Evolutionary conservation across 768 basidiomycete species (phyloP).

Genomic region (Lactarius vividus): DNA sequence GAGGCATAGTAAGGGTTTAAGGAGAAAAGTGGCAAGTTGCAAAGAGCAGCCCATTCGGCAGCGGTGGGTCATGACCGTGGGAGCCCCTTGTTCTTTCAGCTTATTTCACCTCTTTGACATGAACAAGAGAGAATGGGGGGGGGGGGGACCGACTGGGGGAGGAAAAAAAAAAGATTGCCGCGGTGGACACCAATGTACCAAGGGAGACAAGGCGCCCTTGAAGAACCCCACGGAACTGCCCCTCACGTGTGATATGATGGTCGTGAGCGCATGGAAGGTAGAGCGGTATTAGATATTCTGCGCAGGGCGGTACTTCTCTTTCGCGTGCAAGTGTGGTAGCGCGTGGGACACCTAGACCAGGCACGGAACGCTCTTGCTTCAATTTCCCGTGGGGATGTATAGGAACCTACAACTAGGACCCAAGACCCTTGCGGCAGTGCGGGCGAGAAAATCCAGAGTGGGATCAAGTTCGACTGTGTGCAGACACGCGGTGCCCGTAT

Average conservation of each 20-base stretch:
- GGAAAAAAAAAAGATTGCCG: too few species aligned
- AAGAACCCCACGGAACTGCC: conserved; percentile 62
- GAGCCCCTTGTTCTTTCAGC: not conserved
- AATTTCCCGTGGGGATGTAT: conserved; percentile 15
- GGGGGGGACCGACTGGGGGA: too few species aligned
- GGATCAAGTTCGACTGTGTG: conserved; percentile 46
- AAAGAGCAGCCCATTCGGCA: conserved; percentile 86
- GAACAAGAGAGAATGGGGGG: not conserved
- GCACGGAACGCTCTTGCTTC: conserved; percentile 16
- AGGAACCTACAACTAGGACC: conserved; percentile 34
- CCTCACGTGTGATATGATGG: conserved; percentile 59
- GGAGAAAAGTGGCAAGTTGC: conserved; percentile 75
- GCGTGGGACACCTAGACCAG: not conserved
- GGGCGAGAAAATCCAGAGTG: conserved; percentile 73
- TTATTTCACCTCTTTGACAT: not conserved
- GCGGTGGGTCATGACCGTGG: not conserved
- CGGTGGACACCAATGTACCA: conserved; percentile 48
- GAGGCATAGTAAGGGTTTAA: conserved; percentile 41
- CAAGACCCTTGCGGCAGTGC: conserved; percentile 56
- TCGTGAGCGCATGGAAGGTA: conserved; percentile 60
- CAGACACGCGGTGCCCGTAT: too few species aligned
- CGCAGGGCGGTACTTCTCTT: conserved; percentile 55
- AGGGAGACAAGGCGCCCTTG: conserved; percentile 75
- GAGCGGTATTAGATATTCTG: conserved; percentile 57
- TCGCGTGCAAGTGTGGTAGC: not conserved